phyloP scores from a whole-genome alignment of 495 filamentous ascomycete genomes.

The Copromyces sp. region DNA sequence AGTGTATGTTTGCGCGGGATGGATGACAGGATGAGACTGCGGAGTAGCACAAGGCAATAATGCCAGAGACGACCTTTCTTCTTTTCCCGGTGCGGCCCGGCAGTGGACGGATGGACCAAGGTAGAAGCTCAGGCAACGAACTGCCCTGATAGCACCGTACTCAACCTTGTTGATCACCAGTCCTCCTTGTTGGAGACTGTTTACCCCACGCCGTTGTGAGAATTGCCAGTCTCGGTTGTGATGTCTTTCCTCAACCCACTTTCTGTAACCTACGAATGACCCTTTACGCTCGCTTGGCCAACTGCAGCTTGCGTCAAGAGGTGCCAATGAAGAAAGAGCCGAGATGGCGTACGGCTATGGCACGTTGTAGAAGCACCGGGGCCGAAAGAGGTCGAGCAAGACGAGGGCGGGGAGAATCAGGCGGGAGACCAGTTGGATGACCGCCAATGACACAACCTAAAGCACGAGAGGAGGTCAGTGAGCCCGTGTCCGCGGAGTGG shows the following conservation, averaged over 20 bases:
- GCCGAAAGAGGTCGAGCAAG: not conserved
- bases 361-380: not conserved
- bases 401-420: constrained; percentile 3
- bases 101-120: not conserved
- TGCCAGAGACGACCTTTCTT: constrained; percentile 15
- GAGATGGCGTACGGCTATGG: not conserved
- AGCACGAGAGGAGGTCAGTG: constrained; percentile 10
- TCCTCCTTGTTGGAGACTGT: not conserved
- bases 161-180: not conserved
- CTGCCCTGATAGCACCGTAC: not conserved
- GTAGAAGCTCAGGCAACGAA: not conserved
- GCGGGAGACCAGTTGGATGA: constrained; percentile 3
- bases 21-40: constrained; percentile 7
- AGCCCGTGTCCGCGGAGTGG: not conserved
- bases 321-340: not conserved
- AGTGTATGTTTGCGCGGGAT: constrained; percentile 8
- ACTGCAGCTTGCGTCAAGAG: not conserved
- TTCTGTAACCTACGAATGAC: not conserved
- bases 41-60: constrained; percentile 2
- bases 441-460: constrained; percentile 12
- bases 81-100: constrained; percentile 1
- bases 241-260: not conserved
- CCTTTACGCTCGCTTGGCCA: not conserved
- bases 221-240: not conserved
- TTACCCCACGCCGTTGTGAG: not conserved